Evolutionary conservation across 176 grass and related monocot genomes (phyloP).

Genomic region (Pontederia paniculata): DNA sequence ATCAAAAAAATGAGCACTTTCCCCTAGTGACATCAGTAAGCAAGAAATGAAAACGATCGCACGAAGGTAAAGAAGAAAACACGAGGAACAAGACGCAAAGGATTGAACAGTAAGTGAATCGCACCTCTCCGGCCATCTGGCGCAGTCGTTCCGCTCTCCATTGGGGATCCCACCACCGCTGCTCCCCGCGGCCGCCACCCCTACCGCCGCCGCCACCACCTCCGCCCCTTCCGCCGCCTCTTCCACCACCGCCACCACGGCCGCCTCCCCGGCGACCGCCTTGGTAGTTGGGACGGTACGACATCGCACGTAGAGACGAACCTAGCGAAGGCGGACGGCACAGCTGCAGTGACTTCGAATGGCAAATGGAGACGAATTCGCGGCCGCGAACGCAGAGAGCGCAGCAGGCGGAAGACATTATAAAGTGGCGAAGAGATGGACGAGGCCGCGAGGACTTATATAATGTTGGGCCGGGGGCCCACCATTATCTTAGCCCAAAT

Average conservation of each 20-base stretch:
- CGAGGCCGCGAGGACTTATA: neutral
- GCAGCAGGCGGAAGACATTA: neutral
- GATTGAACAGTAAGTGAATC: neutral
- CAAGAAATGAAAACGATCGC: neutral
- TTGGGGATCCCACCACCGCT: conserved; percentile 89
- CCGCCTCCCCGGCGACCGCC: conserved; percentile 47
- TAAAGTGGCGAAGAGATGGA: neutral
- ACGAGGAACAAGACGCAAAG: neutral
- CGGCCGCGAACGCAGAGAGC: neutral
- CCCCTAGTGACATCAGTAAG: neutral
- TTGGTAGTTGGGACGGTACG: conserved; percentile 49
- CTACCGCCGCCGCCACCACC: conserved; percentile 21
- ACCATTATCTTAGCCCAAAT: neutral
- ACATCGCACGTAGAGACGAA: conserved; percentile 28
- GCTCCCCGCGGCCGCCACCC: conserved; percentile 47
- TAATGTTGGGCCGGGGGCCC: neutral
- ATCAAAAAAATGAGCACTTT: too few relatives aligned
- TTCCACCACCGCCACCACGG: conserved; percentile 24
- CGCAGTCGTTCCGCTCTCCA: conserved; percentile 81
- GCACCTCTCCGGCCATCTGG: conserved; percentile 61
- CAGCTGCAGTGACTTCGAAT: neutral
- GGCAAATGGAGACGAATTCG: neutral
- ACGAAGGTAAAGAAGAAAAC: neutral
- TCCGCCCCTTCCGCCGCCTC: conserved; percentile 19
- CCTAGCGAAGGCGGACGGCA: conserved; percentile 2